A percentile compares a stretch with the other conserved stretches of the same genome.
Evolutionary conservation across 192 early-diverging fungal genomes (phyloP).

Genomic region (Coemansia pectinata): DNA sequence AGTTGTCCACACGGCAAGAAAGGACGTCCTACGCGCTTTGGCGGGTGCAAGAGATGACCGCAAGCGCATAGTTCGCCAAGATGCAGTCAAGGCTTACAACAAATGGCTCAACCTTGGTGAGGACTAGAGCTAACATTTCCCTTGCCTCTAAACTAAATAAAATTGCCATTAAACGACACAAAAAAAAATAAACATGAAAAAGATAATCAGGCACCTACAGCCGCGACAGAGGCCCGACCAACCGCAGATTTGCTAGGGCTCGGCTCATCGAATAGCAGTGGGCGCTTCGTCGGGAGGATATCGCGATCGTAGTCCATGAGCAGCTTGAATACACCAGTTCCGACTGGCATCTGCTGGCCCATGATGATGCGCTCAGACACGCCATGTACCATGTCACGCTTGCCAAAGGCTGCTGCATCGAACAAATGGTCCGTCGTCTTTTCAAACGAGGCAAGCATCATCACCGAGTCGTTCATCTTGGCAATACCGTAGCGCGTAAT

Average conservation of each 20-base stretch:
- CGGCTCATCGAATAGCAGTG: constrained; percentile 66
- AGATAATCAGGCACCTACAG: neutral
- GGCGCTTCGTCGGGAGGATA: constrained; percentile 57
- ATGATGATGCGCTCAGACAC: constrained; percentile 99
- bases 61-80: constrained; percentile 82
- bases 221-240: neutral
- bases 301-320: constrained; percentile 68
- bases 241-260: constrained; percentile 10
- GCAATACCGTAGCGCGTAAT: constrained; percentile 99
- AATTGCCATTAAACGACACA: neutral
- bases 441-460: constrained; percentile 99
- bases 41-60: constrained; percentile 75
- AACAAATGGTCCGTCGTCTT: constrained; percentile 99
- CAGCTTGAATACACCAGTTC: constrained; percentile 96
- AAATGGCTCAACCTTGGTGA: constrained; percentile 70
- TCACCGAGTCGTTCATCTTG: constrained; percentile 99
- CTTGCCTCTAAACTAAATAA: neutral
- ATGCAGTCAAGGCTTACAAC: constrained; percentile 83
- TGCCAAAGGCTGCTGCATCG: constrained; percentile 94
- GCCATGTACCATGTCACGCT: constrained; percentile 90
- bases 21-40: constrained; percentile 64
- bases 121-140: neutral
- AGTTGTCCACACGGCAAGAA: constrained; percentile 63
- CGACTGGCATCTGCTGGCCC: constrained; percentile 97
- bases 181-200: neutral